Conservation (phyloP, 2,329 filamentous ascomycete species). For the Alternaria brassicicola region DNA sequence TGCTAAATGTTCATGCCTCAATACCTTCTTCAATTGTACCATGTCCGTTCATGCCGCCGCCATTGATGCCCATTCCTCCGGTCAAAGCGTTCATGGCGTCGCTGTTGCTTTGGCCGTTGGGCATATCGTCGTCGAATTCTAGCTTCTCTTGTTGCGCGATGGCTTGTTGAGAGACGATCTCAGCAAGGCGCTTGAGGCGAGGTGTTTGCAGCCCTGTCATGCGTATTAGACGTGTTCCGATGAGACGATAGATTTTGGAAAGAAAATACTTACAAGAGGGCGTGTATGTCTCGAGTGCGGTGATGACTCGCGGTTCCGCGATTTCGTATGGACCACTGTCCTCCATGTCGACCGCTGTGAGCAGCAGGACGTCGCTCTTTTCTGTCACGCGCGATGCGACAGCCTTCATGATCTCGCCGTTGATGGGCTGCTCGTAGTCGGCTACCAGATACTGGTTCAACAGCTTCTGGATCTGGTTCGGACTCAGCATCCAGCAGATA, state of each 20-base stretch:
- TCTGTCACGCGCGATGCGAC: slow-evolving; percentile 96
- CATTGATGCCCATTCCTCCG: slow-evolving; percentile 21
- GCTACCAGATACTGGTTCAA: slow-evolving; percentile 98
- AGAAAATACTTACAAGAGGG: slow-evolving; percentile 78
- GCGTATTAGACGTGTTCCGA: slow-evolving; percentile 35
- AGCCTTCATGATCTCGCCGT: slow-evolving; percentile 99
- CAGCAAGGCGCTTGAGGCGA: slow-evolving; percentile 91
- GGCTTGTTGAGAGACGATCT: slow-evolving; percentile 95
- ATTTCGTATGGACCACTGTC: slow-evolving; percentile 99
- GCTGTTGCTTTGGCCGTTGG: slow-evolving; percentile 23
- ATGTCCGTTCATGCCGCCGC: slow-evolving; percentile 21
- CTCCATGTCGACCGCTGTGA: slow-evolving; percentile 97
- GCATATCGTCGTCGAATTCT: slow-evolving; percentile 55
- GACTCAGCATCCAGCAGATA: slow-evolving; percentile 99
- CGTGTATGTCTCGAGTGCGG: slow-evolving; percentile 95
- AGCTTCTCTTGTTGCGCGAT: slow-evolving; percentile 93
- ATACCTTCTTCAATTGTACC: slow-evolving; percentile 28
- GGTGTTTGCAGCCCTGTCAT: slow-evolving; percentile 88
- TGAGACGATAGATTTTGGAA: not conserved
- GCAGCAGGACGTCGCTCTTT: slow-evolving; percentile 93
- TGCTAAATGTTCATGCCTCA: slow-evolving; percentile 21
- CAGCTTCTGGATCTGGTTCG: slow-evolving; percentile 98
- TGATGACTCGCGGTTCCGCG: slow-evolving; percentile 93
- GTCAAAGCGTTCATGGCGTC: slow-evolving; percentile 30
- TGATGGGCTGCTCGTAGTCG: slow-evolving; percentile 99